Conservation (phyloP, 73 alveolate species). For the Paramecium bursaria region DNA sequence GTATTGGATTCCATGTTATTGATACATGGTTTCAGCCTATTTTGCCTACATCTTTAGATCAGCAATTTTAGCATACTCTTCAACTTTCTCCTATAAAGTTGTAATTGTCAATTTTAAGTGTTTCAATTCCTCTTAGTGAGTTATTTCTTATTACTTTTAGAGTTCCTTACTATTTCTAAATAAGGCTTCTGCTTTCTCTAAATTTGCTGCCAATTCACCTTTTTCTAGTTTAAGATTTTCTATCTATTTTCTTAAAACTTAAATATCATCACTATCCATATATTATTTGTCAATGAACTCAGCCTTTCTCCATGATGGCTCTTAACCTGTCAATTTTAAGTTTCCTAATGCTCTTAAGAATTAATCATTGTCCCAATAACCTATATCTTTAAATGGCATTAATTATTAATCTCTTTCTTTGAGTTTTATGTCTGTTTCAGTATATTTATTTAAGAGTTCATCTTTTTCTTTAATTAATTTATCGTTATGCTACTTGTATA, state of each 20-base stretch:
- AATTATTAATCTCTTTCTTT: conserved; percentile 66
- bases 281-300: conserved; percentile 90
- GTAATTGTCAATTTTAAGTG: conserved; percentile 79
- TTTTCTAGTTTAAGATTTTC: conserved; percentile 91
- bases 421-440: conserved; percentile 33
- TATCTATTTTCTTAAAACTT: conserved; percentile 82
- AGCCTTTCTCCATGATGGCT: conserved; percentile 87
- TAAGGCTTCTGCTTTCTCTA: conserved; percentile 87
- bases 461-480: conserved; percentile 62
- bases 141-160: conserved; percentile 84
- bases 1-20: conserved; percentile 42
- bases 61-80: conserved; percentile 86
- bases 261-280: conserved; percentile 82
- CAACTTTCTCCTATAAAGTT: conserved; percentile 83
- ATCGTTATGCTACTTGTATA: conserved; percentile 70
- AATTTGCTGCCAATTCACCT: conserved; percentile 91
- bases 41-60: conserved; percentile 76
- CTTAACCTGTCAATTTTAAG: conserved; percentile 69
- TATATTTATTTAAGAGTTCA: conserved; percentile 55
- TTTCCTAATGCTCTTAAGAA: conserved; percentile 65
- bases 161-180: conserved; percentile 84
- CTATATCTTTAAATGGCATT: conserved; percentile 69
- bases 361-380: conserved; percentile 72
- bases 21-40: not conserved
- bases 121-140: conserved; percentile 82